Evolutionary conservation across 305 asterid species (phyloP).

Genomic region (Rubia balearica): DNA sequence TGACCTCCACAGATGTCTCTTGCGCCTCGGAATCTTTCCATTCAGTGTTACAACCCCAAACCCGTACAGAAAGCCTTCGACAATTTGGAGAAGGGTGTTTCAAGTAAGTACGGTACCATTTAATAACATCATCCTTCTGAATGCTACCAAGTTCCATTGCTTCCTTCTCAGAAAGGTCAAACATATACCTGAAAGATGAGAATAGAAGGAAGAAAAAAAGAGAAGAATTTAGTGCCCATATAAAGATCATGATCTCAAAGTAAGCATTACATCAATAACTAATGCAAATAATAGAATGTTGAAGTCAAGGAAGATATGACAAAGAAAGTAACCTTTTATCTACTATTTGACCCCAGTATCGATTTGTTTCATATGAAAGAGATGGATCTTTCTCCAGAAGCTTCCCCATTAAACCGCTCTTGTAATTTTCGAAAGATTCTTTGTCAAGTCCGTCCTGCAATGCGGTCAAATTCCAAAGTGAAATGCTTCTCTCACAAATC

Average conservation of each 20-base stretch:
- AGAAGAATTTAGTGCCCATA: neutral
- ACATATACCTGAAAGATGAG: constrained; percentile 63
- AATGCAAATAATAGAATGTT: neutral
- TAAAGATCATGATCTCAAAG: neutral
- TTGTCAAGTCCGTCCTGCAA: constrained; percentile 65
- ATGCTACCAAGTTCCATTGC: constrained; percentile 56
- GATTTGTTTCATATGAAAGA: constrained; percentile 73
- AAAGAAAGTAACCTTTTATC: constrained; percentile 58
- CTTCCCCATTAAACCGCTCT: constrained; percentile 68
- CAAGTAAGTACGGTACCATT: constrained; percentile 68
- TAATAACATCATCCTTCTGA: constrained; percentile 51
- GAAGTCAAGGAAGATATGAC: neutral
- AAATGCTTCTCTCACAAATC: constrained; percentile 8
- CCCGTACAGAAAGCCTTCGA: constrained; percentile 74
- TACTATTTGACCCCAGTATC: constrained; percentile 82
- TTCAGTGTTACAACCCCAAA: constrained; percentile 87
- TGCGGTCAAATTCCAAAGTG: constrained; percentile 16
- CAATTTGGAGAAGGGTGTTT: constrained; percentile 74
- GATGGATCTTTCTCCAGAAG: constrained; percentile 98
- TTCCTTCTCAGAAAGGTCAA: constrained; percentile 74
- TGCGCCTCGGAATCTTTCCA: constrained; percentile 33
- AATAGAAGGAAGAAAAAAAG: neutral
- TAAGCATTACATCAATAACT: neutral
- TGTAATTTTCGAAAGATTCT: constrained; percentile 73
- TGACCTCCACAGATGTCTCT: constrained; percentile 38